Evolutionary conservation across 2,329 filamentous ascomycete species (phyloP).

Genomic region (Exophiala phaeomuriformis): DNA sequence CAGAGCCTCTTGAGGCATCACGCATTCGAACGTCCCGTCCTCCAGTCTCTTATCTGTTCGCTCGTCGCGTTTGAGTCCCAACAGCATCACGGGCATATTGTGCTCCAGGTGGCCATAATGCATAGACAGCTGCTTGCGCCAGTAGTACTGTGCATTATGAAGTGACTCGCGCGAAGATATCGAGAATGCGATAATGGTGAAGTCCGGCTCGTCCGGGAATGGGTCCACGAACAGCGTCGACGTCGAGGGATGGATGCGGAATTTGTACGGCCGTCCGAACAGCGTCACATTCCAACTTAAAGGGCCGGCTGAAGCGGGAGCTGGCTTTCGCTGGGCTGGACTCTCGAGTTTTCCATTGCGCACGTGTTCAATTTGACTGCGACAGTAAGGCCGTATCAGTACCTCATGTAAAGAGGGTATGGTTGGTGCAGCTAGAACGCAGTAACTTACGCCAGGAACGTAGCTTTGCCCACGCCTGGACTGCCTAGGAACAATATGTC

Average conservation of each 20-base stretch:
- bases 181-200: conserved; percentile 54
- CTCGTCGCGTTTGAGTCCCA: conserved; percentile 52
- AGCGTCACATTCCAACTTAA: conserved; percentile 53
- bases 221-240: conserved; percentile 51
- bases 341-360: conserved; percentile 32
- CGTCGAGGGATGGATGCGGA: conserved; percentile 51
- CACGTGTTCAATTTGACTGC: conserved; percentile 14
- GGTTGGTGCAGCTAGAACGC: background rate
- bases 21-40: conserved; percentile 29
- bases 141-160: conserved; percentile 41
- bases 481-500: conserved; percentile 54
- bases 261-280: conserved; percentile 45
- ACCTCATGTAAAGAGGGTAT: conserved; percentile 1
- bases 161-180: conserved; percentile 49
- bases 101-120: conserved; percentile 45
- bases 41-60: conserved; percentile 20
- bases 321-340: conserved; percentile 26
- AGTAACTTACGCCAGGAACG: conserved; percentile 41
- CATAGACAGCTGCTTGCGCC: conserved; percentile 38
- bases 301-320: conserved; percentile 49
- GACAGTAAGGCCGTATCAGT: background rate
- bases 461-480: conserved; percentile 54
- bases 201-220: conserved; percentile 46
- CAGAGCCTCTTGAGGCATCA: conserved; percentile 42
- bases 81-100: conserved; percentile 50